These are phyloP conservation scores for Wolfiporia cocos DNA, from an alignment of 1,284 basidiomycete species.

Conservation along the genomic window DNA sequence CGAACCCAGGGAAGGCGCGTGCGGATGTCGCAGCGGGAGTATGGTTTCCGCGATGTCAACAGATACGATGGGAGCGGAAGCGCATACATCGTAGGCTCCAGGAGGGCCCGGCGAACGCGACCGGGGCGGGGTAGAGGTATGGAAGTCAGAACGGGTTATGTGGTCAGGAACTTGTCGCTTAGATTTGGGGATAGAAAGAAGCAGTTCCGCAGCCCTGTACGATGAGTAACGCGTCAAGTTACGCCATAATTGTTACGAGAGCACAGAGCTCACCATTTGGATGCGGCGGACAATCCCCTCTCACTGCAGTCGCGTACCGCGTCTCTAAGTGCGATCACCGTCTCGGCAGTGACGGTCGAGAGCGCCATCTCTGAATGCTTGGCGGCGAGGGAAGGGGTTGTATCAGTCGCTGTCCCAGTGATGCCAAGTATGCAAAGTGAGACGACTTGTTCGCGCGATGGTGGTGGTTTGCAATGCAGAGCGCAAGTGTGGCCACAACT, in stretches of 20 bases:
- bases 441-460: neutral
- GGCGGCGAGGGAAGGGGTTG: neutral
- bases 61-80: neutral
- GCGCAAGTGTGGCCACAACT: too few species aligned
- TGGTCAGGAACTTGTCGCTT: constrained; percentile 29
- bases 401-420: too few species aligned
- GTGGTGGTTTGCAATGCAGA: too few species aligned
- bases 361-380: constrained; percentile 1
- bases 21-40: constrained; percentile 17
- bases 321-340: constrained; percentile 40
- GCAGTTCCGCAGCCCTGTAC: constrained; percentile 64
- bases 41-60: constrained; percentile 7
- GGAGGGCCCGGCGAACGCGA: constrained; percentile 33
- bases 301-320: constrained; percentile 45
- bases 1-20: constrained; percentile 18
- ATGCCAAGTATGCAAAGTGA: too few species aligned
- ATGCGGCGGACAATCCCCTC: constrained; percentile 37
- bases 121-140: constrained; percentile 46
- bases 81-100: too few species aligned
- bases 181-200: constrained; percentile 50
- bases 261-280: constrained; percentile 58
- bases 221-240: too few species aligned
- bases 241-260: too few species aligned
- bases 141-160: constrained; percentile 23
- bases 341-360: constrained; percentile 21